phyloP scores from a whole-genome alignment of 2,329 filamentous ascomycete genomes.

The Fusarium sp. region DNA sequence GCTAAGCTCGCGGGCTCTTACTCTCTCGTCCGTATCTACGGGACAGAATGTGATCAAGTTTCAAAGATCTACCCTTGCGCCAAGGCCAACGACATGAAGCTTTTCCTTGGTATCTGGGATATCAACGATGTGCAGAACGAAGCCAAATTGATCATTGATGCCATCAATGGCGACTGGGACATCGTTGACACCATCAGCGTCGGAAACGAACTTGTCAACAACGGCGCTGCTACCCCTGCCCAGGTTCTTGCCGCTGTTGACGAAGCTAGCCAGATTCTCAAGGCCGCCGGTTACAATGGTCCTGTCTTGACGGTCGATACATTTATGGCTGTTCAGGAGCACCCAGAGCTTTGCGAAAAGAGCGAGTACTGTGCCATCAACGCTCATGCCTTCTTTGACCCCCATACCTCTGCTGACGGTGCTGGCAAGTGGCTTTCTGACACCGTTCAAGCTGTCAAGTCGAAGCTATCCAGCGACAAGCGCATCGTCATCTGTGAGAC shows the following conservation, averaged over 20 bases:
- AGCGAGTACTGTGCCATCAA: slow-evolving; percentile 87
- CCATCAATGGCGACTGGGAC: slow-evolving; percentile 72
- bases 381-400: slow-evolving; percentile 86
- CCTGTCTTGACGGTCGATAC: slow-evolving; percentile 85
- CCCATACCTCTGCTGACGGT: slow-evolving; percentile 65
- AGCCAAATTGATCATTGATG: slow-evolving; percentile 69
- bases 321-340: slow-evolving; percentile 71
- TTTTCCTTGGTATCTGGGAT: slow-evolving; percentile 81
- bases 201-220: slow-evolving; percentile 84
- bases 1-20: slow-evolving; percentile 63
- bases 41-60: slow-evolving; percentile 81
- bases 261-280: slow-evolving; percentile 67
- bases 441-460: slow-evolving; percentile 61
- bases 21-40: slow-evolving; percentile 78
- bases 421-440: slow-evolving; percentile 75
- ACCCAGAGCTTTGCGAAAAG: slow-evolving; percentile 75
- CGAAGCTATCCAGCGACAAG: slow-evolving; percentile 61
- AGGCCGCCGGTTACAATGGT: slow-evolving; percentile 73
- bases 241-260: slow-evolving; percentile 69
- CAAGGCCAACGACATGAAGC: slow-evolving; percentile 70
- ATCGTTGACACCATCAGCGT: slow-evolving; percentile 77
- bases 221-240: slow-evolving; percentile 62
- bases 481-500: slow-evolving; percentile 81
- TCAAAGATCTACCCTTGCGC: slow-evolving; percentile 70
- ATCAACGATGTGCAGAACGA: slow-evolving; percentile 66